These are phyloP conservation scores for Psilocybe cubensis DNA, from an alignment of 768 basidiomycete species.

Conservation along the genomic window DNA sequence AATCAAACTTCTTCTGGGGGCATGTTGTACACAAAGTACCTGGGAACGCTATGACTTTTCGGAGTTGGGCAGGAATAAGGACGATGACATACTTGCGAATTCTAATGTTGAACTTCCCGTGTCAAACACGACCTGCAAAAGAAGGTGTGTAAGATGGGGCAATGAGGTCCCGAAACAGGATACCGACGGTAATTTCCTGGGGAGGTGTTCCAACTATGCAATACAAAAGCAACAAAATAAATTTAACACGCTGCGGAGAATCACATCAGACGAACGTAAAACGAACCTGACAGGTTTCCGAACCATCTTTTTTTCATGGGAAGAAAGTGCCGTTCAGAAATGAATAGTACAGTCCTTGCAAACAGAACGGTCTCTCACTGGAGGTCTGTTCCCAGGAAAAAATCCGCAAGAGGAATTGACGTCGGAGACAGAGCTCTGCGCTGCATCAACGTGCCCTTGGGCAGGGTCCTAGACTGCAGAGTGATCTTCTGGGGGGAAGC, in stretches of 20 bases:
- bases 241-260: constrained; percentile 7
- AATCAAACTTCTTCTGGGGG: constrained; percentile 48
- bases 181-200: constrained; percentile 42
- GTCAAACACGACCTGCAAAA: constrained; percentile 55
- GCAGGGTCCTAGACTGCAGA: constrained; percentile 28
- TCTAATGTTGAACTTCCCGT: constrained; percentile 54
- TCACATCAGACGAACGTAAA: constrained; percentile 6
- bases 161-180: not conserved
- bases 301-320: constrained; percentile 47
- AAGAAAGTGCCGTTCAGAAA: not conserved
- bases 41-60: constrained; percentile 13
- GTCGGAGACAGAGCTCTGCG: constrained; percentile 41
- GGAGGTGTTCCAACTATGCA: constrained; percentile 57
- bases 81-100: constrained; percentile 44
- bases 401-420: constrained; percentile 51
- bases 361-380: constrained; percentile 39
- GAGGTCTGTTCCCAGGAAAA: constrained; percentile 61
- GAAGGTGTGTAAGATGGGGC: constrained; percentile 11
- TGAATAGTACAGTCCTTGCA: not conserved
- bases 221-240: not conserved
- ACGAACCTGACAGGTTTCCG: constrained; percentile 49
- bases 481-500: constrained; percentile 32
- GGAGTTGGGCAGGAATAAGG: not conserved
- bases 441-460: constrained; percentile 24
- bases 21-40: constrained; percentile 52